Conservation (phyloP, 2,329 filamentous ascomycete genomes). For the Dothideomycetidae sp. region DNA sequence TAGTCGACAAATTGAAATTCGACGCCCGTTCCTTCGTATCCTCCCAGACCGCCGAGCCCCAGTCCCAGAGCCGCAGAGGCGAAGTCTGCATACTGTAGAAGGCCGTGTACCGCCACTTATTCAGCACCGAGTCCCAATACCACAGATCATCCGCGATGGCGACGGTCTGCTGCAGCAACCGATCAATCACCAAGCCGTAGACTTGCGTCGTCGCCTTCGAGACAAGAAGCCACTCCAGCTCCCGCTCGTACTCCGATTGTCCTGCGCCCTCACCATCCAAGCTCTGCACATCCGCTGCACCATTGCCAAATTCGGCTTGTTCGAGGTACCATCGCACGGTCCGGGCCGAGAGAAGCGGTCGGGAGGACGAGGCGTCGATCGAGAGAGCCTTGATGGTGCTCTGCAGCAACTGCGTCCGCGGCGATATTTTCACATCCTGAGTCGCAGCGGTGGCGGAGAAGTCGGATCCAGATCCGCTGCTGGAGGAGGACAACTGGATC, state of each 20-base stretch:
- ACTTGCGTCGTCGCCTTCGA: conserved; percentile 87
- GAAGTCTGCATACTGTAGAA: conserved; percentile 79
- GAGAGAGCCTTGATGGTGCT: conserved; percentile 12
- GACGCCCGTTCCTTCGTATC: conserved; percentile 38
- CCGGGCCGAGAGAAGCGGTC: conserved; percentile 8
- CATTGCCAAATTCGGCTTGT: conserved; percentile 4
- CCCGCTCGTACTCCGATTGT: conserved; percentile 45
- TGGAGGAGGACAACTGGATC: conserved; percentile 33
- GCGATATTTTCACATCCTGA: conserved; percentile 12
- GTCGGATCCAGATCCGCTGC: conserved; percentile 10
- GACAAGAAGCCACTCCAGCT: conserved; percentile 80
- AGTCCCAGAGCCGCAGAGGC: conserved; percentile 59
- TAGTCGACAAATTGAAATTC: conserved; percentile 16
- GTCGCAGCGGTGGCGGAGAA: conserved; percentile 3
- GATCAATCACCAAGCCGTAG: conserved; percentile 66
- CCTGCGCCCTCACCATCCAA: conserved; percentile 12
- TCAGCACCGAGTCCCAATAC: conserved; percentile 88
- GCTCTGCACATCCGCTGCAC: background rate
- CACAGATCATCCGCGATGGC: conserved; percentile 74
- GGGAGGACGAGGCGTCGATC: conserved; percentile 9
- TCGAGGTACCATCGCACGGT: conserved; percentile 10
- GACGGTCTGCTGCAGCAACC: conserved; percentile 68
- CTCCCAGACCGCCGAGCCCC: conserved; percentile 54
- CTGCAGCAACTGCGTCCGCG: conserved; percentile 20
- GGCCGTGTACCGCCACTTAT: conserved; percentile 62